Evolutionary conservation across 441 rosid species (phyloP).

Genomic region (Rhodomyrtus psidioides): DNA sequence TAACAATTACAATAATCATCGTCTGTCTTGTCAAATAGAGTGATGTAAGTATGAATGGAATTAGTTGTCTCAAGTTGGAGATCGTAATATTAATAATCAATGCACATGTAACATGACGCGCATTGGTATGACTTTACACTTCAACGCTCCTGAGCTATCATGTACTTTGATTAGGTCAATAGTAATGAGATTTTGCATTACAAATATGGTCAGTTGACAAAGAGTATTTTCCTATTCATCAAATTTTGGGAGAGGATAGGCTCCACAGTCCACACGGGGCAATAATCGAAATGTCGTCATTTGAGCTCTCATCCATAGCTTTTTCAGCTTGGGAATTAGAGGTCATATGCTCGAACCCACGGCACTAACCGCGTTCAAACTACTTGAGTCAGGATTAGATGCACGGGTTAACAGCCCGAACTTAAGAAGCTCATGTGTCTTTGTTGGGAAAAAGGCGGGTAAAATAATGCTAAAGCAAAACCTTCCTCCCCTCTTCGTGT

Average conservation of each 20-base stretch:
- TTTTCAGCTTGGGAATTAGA: background rate
- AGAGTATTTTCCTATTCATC: background rate
- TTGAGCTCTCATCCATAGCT: background rate
- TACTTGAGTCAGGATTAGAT: background rate
- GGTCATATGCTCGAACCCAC: background rate
- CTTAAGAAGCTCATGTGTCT: background rate
- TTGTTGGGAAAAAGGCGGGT: too few relatives aligned
- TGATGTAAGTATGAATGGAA: background rate
- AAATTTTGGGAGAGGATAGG: background rate
- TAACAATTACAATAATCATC: background rate
- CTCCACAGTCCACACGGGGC: background rate
- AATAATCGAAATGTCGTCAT: background rate
- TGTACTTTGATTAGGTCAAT: background rate
- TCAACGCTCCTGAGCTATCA: background rate
- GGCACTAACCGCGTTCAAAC: background rate
- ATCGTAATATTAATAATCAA: background rate
- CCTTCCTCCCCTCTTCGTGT: too few relatives aligned
- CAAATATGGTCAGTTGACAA: background rate
- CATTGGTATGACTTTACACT: background rate
- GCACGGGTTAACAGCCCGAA: background rate
- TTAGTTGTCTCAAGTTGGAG: background rate
- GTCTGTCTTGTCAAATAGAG: background rate
- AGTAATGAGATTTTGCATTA: background rate
- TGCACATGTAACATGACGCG: background rate
- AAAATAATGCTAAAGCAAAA: too few relatives aligned